phyloP scores from a whole-genome alignment of 352 stramenopile species.

The Phytophthora capsici region DNA sequence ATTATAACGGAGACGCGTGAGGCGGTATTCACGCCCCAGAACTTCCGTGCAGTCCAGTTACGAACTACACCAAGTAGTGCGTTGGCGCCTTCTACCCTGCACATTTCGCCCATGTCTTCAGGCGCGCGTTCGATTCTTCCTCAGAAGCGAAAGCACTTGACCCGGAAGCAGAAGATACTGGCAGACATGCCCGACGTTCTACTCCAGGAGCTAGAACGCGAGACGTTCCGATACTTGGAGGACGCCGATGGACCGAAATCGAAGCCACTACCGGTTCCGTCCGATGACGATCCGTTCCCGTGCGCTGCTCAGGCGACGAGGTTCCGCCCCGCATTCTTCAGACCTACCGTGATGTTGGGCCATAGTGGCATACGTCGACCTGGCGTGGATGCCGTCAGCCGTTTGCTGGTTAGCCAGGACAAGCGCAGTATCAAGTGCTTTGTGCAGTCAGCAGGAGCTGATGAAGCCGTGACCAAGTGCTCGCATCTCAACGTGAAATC shows the following conservation, averaged over 20 bases:
- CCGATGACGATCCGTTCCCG: conserved; percentile 40
- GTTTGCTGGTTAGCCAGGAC: conserved; percentile 63
- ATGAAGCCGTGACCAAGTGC: conserved; percentile 16
- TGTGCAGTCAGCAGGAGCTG: conserved; percentile 31
- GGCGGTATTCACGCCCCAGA: conserved; percentile 22
- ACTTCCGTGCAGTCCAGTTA: conserved; percentile 2
- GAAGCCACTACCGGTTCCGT: conserved; percentile 9
- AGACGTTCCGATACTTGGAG: conserved; percentile 38
- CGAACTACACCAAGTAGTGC: conserved; percentile 16
- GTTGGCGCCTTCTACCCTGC: conserved; percentile 20
- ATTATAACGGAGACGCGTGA: conserved; percentile 5
- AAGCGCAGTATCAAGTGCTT: conserved; percentile 75
- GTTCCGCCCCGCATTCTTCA: conserved; percentile 57
- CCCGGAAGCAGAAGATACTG: conserved; percentile 49
- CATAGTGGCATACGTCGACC: conserved; percentile 43
- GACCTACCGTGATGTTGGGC: conserved; percentile 55
- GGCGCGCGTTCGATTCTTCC: conserved; percentile 20
- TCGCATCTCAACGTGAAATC: conserved; percentile 7
- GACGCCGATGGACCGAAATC: conserved; percentile 15
- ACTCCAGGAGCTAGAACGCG: conserved; percentile 42
- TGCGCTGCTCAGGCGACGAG: conserved; percentile 26
- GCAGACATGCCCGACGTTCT: conserved; percentile 39
- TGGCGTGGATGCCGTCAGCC: conserved; percentile 50
- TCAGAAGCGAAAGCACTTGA: conserved; percentile 38
- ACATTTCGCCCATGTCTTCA: conserved; percentile 41